phyloP scores from a whole-genome alignment of 208 protist species.

The Crithidia sp. region DNA sequence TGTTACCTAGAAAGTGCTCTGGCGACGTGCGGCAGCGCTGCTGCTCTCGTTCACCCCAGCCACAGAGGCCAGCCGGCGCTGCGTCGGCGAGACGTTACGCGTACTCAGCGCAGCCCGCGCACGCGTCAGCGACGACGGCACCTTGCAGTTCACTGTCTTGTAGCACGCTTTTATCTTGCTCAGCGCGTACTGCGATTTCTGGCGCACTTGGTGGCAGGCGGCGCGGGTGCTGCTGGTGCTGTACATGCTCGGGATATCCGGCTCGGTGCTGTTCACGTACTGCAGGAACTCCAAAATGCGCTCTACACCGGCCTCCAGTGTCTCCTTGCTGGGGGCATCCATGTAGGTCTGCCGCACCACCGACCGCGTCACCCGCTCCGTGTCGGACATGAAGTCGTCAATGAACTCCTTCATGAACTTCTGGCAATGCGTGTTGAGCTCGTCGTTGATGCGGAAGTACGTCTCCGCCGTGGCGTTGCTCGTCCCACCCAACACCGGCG shows the following conservation, averaged over 20 bases:
- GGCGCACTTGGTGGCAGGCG: slow-evolving; percentile 41
- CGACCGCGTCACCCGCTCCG: slow-evolving; percentile 39
- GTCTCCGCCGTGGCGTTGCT: slow-evolving; percentile 29
- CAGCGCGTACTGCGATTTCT: slow-evolving; percentile 53
- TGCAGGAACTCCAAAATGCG: slow-evolving; percentile 53
- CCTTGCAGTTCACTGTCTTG: slow-evolving; percentile 45
- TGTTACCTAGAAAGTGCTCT: slow-evolving; percentile 1
- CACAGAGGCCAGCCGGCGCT: slow-evolving; percentile 24
- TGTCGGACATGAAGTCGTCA: slow-evolving; percentile 45
- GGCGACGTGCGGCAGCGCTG: slow-evolving; percentile 3
- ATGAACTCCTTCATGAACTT: slow-evolving; percentile 54
- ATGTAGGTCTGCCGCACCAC: slow-evolving; percentile 55
- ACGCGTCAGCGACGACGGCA: slow-evolving; percentile 36
- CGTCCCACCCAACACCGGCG: slow-evolving; percentile 11
- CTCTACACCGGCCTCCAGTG: slow-evolving; percentile 50
- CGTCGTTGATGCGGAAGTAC: slow-evolving; percentile 38
- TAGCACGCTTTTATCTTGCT: slow-evolving; percentile 63
- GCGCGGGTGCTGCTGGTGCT: slow-evolving; percentile 45
- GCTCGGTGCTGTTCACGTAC: slow-evolving; percentile 42
- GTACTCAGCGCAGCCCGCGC: slow-evolving; percentile 48
- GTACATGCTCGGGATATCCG: slow-evolving; percentile 49
- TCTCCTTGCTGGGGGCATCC: slow-evolving; percentile 48
- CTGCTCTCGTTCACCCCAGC: slow-evolving; percentile 2
- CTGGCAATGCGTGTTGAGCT: slow-evolving; percentile 40
- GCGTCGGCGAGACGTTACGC: slow-evolving; percentile 14